phyloP scores from a whole-genome alignment of 345 rosid genomes.

The Lumnitzera littorea region DNA sequence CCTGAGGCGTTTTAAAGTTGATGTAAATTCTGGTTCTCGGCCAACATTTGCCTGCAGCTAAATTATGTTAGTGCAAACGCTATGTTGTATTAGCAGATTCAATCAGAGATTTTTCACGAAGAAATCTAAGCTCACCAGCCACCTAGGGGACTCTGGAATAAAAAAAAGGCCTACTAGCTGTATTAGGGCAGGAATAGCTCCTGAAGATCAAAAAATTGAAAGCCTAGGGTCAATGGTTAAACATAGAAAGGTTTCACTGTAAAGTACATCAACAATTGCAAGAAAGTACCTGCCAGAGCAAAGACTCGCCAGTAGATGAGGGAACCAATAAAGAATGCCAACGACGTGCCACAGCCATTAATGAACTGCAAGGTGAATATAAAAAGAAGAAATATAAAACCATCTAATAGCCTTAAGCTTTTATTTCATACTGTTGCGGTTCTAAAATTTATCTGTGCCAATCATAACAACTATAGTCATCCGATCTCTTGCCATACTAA shows the following conservation, averaged over 20 bases:
- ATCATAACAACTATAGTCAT: too few relatives aligned
- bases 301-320: conserved; percentile 1
- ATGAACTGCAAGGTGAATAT: background rate
- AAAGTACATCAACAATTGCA: background rate
- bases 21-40: too few relatives aligned
- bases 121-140: background rate
- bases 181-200: background rate
- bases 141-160: conserved; percentile 3
- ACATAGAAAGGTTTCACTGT: background rate
- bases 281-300: background rate
- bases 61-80: too few relatives aligned
- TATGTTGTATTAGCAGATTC: too few relatives aligned
- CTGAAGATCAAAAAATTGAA: background rate
- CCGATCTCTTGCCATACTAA: background rate
- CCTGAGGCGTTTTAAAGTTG: too few relatives aligned
- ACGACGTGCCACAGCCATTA: background rate
- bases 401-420: background rate
- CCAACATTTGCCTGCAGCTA: too few relatives aligned
- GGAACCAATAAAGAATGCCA: conserved; percentile 3
- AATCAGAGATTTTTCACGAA: too few relatives aligned
- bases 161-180: background rate
- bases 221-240: background rate
- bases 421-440: background rate
- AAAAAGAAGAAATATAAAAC: background rate
- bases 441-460: too few relatives aligned